Base-by-base conservation (phyloP, 371 early-diverging fungal genomes). In the Mortierella sp. region DNA sequence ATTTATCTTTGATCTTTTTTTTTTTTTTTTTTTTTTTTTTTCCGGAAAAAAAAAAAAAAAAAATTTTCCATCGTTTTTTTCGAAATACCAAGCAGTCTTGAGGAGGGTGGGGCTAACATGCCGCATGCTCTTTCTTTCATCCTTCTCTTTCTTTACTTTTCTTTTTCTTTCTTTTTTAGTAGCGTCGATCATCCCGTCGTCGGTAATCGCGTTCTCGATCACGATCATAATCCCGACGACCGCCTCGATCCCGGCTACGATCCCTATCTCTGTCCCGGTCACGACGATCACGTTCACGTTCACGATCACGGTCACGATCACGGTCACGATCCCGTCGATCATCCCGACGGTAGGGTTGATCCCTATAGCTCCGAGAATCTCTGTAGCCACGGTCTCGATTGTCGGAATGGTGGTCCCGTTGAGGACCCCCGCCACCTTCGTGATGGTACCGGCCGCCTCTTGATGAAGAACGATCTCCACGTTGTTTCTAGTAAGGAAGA, bases 261-360 rank as follows among this genome's bases (percentile, higher is more conserved):
- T 76, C 77, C 57, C 77, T 68, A 30, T 76, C 77, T 45, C 75
- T 29, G 50, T 75, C 75, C 48, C 53, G 53, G 4, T 23, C 21
- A 23, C 21, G 21, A 23, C 70, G 64, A 37, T 77, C 79, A 44
- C 79, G 64, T 62, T 72, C 64, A 58, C 79, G 59, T 48, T 68
- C 65, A 45, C 79, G 72, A 50, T 72, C 79, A 52, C 79, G 68
- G 60, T 69, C 72, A 64, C 72, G 57, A 59, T 71, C 72, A 9
- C 79, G 72, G 43, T 76, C 72, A 23, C 72, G 62, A 56, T 77
- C 79, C 56, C 79, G 60, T 44, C 77, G 72, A 19, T 72, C 72
- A 23, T 72, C 79, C 58, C 79, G 68, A 25, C 72, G 59, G 53
- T 77, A 77, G 14, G 79, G 79, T 46, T 77, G 79, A 28, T 77